Percentiles rank a stretch among this genome's conserved stretches.
These are phyloP conservation scores for Monosporozyma solicola DNA, from an alignment of 805 yeast species.

Conservation along the genomic window DNA sequence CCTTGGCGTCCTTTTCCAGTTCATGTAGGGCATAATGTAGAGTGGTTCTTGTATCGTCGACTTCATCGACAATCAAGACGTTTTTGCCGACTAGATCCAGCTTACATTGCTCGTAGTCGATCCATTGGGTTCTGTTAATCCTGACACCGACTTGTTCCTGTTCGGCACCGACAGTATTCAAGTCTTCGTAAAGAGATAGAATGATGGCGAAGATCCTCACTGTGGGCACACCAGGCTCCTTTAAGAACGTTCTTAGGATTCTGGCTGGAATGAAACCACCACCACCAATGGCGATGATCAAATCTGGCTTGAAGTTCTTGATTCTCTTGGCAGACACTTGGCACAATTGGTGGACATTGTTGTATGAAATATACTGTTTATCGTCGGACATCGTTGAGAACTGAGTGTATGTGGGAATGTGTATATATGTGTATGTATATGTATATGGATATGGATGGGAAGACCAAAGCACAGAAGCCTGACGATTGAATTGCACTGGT, in stretches of 20 bases:
- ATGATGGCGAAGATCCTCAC: conserved; percentile 93
- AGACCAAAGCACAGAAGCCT: background rate
- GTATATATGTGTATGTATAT: no score
- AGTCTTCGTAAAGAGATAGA: conserved; percentile 80
- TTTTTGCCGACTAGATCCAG: conserved; percentile 57
- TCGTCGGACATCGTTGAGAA: conserved; percentile 21
- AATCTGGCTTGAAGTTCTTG: conserved; percentile 70
- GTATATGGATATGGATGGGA: background rate
- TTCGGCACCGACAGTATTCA: conserved; percentile 49
- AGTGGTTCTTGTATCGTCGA: conserved; percentile 80
- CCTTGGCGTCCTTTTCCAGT: conserved; percentile 58
- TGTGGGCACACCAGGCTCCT: conserved; percentile 79
- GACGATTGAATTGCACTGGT: background rate
- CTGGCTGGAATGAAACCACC: conserved; percentile 98
- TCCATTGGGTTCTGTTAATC: conserved; percentile 77
- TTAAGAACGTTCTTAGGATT: conserved; percentile 85
- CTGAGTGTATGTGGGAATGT: background rate
- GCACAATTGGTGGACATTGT: conserved; percentile 69
- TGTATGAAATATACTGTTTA: conserved; percentile 70
- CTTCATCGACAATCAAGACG: conserved; percentile 71
- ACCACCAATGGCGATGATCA: conserved; percentile 93
- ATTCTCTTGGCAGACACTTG: conserved; percentile 54
- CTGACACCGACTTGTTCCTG: conserved; percentile 54
- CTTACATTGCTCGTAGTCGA: conserved; percentile 57
- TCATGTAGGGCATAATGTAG: conserved; percentile 71